These are phyloP conservation scores for Cunninghamia lanceolata DNA, from an alignment of 75 land plant species.

Conservation along the genomic window DNA sequence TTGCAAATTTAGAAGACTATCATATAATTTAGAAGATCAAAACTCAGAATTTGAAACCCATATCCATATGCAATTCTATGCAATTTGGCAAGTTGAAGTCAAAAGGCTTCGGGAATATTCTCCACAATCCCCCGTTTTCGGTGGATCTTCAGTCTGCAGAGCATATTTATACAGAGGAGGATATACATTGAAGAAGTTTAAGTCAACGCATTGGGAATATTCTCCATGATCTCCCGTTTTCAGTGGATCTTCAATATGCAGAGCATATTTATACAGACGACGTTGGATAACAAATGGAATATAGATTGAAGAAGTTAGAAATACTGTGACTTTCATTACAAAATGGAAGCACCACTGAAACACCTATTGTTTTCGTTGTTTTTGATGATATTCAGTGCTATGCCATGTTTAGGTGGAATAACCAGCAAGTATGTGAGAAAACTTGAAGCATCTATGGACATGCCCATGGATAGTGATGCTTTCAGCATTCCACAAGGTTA, in stretches of 20 bases:
- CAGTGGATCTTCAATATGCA: background rate
- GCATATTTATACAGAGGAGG: background rate
- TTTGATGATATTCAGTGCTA: slow-evolving; percentile 18
- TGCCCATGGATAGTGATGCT: slow-evolving; percentile 69
- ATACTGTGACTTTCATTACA: background rate
- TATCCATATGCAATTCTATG: background rate
- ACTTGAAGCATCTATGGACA: slow-evolving; percentile 34
- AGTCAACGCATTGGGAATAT: background rate
- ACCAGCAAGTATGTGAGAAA: slow-evolving; percentile 66
- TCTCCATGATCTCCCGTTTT: background rate
- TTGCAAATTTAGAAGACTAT: too few relatives aligned
- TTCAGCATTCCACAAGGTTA: slow-evolving; percentile 59
- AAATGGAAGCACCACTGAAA: background rate
- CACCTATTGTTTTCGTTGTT: slow-evolving; percentile 3
- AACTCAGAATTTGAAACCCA: background rate
- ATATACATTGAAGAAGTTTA: background rate
- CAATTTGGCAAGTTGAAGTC: background rate
- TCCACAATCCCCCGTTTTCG: too few relatives aligned
- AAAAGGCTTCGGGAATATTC: background rate
- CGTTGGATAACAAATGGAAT: too few relatives aligned
- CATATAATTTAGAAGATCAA: too few relatives aligned
- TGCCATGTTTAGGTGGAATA: slow-evolving; percentile 40
- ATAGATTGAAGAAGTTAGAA: background rate
- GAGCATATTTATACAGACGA: background rate
- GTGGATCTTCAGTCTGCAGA: too few relatives aligned